phyloP scores from a whole-genome alignment of 2,329 filamentous ascomycete species.

The Stagonosporopsis chrysanthemi region DNA sequence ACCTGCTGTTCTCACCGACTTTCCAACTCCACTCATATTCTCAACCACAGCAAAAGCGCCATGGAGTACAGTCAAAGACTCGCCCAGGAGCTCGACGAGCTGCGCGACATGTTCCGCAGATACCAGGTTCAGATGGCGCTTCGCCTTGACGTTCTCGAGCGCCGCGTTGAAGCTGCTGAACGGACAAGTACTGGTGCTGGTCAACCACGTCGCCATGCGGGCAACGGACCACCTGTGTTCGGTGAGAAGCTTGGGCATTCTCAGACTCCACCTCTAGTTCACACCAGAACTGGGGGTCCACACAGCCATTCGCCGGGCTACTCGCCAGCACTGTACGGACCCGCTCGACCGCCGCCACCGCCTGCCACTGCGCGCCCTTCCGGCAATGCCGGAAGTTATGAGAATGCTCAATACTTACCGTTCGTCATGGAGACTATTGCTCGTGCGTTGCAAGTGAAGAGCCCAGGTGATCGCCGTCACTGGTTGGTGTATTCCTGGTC shows the following conservation, averaged over 20 bases:
- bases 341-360: neutral
- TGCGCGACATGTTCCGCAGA: neutral
- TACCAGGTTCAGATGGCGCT: neutral
- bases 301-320: neutral
- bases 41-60: neutral
- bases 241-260: neutral
- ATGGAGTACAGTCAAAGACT: neutral
- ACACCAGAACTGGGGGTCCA: neutral
- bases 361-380: neutral
- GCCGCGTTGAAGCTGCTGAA: neutral
- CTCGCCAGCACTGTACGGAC: neutral
- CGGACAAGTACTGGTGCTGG: too few species aligned
- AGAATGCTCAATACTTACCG: slow-evolving; percentile 1
- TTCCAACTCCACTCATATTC: too few species aligned
- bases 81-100: neutral
- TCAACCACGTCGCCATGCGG: neutral
- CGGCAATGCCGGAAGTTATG: neutral
- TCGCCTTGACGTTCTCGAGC: slow-evolving; percentile 2
- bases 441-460: neutral
- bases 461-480: neutral
- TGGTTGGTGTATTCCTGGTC: neutral
- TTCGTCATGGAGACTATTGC: slow-evolving; percentile 3
- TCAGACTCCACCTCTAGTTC: neutral
- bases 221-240: neutral
- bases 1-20: neutral